Evolutionary conservation across 2,329 filamentous ascomycete genomes (phyloP).

Genomic region (Calonectria pseudoreteaudii): DNA sequence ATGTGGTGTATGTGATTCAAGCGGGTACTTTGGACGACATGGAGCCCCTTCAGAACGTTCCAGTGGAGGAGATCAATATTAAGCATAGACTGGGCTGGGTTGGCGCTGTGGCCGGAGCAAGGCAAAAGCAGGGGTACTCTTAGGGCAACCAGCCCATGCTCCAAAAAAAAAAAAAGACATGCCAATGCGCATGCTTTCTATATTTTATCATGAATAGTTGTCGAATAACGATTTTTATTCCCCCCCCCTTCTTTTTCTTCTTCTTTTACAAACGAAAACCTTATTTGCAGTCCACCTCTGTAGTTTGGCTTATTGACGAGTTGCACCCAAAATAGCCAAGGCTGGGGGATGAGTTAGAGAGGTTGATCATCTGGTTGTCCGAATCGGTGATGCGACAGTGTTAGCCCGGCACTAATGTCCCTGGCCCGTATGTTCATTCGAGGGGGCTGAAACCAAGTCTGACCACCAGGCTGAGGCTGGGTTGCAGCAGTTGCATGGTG

Average conservation of each 20-base stretch:
- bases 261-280: background rate
- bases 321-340: background rate
- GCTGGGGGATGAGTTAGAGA: background rate
- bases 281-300: background rate
- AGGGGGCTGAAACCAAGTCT: background rate
- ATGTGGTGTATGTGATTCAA: background rate
- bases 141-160: background rate
- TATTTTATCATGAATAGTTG: background rate
- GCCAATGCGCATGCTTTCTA: background rate
- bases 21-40: background rate
- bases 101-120: background rate
- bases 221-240: background rate
- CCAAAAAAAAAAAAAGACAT: too few species aligned
- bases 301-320: background rate
- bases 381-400: background rate
- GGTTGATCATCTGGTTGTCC: background rate
- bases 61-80: background rate
- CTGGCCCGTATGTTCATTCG: background rate
- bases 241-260: background rate
- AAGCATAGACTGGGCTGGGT: background rate
- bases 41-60: background rate
- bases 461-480: background rate
- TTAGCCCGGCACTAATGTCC: background rate
- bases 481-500: background rate
- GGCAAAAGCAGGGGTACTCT: background rate